Evolutionary conservation across 805 yeast genomes (phyloP).

Genomic region (Candida saitoana): DNA sequence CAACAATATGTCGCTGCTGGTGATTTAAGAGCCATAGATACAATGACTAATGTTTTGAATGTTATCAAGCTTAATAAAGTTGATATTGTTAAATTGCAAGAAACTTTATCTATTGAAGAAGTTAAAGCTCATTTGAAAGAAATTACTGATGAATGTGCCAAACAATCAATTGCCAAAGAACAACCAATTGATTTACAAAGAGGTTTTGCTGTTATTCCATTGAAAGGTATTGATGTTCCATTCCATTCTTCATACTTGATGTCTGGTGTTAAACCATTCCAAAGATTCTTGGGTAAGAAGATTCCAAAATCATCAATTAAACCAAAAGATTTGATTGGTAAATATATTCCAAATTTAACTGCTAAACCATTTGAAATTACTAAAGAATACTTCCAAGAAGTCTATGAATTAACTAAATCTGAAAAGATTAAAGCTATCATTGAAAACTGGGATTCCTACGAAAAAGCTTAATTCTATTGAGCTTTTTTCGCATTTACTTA

Average conservation of each 20-base stretch:
- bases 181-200: constrained; percentile 97
- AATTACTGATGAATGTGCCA: constrained; percentile 81
- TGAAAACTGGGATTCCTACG: constrained; percentile 93
- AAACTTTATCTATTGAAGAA: constrained; percentile 76
- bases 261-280: constrained; percentile 98
- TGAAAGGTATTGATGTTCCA: constrained; percentile 98
- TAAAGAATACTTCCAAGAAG: constrained; percentile 96
- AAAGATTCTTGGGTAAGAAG: constrained; percentile 94
- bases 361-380: constrained; percentile 96
- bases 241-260: constrained; percentile 98
- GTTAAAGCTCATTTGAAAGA: constrained; percentile 85
- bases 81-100: constrained; percentile 84
- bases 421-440: constrained; percentile 85
- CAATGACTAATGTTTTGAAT: constrained; percentile 88
- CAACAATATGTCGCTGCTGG: constrained; percentile 99
- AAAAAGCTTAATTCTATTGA: constrained; percentile 34
- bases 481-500: background rate
- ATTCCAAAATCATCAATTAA: constrained; percentile 92
- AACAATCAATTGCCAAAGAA: constrained; percentile 78
- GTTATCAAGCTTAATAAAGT: constrained; percentile 91
- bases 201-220: constrained; percentile 97
- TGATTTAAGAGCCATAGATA: constrained; percentile 92
- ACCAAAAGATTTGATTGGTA: constrained; percentile 88
- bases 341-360: constrained; percentile 97
- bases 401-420: constrained; percentile 84